These are phyloP conservation scores for Termitomyces sp. DNA, from an alignment of 1,284 basidiomycete genomes.

Conservation along the genomic window DNA sequence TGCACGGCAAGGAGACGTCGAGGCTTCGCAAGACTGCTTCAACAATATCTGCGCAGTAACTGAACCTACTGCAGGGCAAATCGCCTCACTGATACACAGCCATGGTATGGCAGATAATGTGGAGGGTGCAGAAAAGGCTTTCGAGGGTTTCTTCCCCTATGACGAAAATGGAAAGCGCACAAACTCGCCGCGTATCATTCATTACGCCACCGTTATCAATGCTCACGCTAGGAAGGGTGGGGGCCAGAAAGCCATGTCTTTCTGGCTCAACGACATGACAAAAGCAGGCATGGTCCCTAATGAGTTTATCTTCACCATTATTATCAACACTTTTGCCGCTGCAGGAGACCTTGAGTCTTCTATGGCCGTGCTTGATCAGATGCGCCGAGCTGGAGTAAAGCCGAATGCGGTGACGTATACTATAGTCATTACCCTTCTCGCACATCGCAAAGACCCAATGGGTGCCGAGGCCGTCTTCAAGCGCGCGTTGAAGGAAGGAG, in stretches of 20 bases:
- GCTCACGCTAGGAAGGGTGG: conserved; percentile 45
- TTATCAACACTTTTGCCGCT: conserved; percentile 58
- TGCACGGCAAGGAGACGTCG: conserved; percentile 45
- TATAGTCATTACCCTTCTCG: conserved; percentile 66
- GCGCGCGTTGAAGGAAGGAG: conserved; percentile 54
- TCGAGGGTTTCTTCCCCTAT: conserved; percentile 49
- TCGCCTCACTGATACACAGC: conserved; percentile 46
- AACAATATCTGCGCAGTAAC: conserved; percentile 28
- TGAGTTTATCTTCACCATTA: conserved; percentile 50
- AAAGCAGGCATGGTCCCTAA: conserved; percentile 48
- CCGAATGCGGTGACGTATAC: conserved; percentile 63
- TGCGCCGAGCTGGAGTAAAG: conserved; percentile 45
- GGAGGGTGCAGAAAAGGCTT: conserved; percentile 42
- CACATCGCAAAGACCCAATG: conserved; percentile 58
- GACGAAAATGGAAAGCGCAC: conserved; percentile 22
- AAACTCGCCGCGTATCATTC: conserved; percentile 37
- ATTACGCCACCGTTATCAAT: conserved; percentile 55
- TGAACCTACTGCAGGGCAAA: conserved; percentile 27
- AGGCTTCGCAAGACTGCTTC: conserved; percentile 40
- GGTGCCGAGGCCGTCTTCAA: conserved; percentile 68
- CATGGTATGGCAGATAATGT: conserved; percentile 43
- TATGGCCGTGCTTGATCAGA: conserved; percentile 55
- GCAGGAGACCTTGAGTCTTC: conserved; percentile 55
- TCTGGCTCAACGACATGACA: conserved; percentile 54
- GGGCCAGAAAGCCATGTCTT: conserved; percentile 45